Conservation (phyloP, 1,139 yeast genomes). For the Protomyces pachydermus region DNA sequence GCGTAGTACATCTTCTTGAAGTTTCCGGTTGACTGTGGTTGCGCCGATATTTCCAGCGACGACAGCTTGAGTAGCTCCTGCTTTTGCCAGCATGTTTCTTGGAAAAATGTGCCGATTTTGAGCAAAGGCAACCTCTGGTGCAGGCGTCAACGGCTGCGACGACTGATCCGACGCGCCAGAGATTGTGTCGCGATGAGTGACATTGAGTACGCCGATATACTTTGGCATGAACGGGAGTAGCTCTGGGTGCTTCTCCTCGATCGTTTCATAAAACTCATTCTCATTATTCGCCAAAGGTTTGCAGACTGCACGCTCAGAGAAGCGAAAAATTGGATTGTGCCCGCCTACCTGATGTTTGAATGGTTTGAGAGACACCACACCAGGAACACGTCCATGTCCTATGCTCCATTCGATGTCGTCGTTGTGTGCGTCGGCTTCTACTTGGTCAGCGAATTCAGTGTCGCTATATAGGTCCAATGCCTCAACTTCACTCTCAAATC, state of each 20-base stretch:
- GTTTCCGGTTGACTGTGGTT: conserved; percentile 58
- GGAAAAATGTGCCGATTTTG: conserved; percentile 30
- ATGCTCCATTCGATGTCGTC: conserved; percentile 26
- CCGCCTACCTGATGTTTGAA: conserved; percentile 93
- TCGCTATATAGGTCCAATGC: not conserved
- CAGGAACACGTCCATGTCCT: conserved; percentile 16
- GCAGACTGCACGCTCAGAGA: conserved; percentile 90
- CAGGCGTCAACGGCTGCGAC: not conserved
- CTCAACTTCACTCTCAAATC: not conserved
- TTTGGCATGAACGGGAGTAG: conserved; percentile 81
- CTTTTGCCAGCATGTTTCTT: conserved; percentile 12
- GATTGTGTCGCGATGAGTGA: conserved; percentile 55
- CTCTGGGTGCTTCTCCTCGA: conserved; percentile 71
- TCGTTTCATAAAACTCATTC: conserved; percentile 82
- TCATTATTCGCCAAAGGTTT: conserved; percentile 87
- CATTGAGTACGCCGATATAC: conserved; percentile 89
- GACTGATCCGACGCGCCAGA: not conserved
- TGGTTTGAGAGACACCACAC: conserved; percentile 51
- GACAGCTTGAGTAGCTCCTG: not conserved
- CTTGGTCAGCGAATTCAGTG: not conserved
- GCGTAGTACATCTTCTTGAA: conserved; percentile 60
- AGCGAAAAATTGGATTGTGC: conserved; percentile 91
- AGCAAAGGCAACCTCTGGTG: conserved; percentile 30
- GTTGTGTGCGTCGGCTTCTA: not conserved
- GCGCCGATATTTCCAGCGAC: conserved; percentile 46